Evolutionary conservation across 202 grass and related monocot genomes (phyloP).

Genomic region (Miscanthus sacchariflorus): DNA sequence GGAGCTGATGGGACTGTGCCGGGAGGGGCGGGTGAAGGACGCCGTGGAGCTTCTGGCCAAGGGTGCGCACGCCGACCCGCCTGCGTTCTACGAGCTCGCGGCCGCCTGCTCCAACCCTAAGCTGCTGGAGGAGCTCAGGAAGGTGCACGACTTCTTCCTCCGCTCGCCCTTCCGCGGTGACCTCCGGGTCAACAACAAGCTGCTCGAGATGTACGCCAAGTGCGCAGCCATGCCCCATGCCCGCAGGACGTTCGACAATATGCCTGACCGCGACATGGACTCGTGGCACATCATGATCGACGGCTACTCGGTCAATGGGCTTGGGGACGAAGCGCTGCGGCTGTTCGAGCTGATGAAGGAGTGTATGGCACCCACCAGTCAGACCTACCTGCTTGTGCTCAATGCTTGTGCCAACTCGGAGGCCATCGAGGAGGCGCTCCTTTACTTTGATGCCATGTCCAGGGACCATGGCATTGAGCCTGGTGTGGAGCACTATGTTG

Average conservation of each 20-base stretch:
- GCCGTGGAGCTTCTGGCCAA: slow-evolving; percentile 75
- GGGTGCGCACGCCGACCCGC: slow-evolving; percentile 62
- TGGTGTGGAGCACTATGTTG: slow-evolving; percentile 75
- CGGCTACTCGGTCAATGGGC: slow-evolving; percentile 71
- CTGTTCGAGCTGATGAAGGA: slow-evolving; percentile 87
- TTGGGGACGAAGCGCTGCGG: slow-evolving; percentile 77
- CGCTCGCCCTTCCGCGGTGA: slow-evolving; percentile 85
- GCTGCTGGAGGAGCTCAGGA: slow-evolving; percentile 81
- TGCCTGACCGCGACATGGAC: slow-evolving; percentile 87
- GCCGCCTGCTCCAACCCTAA: slow-evolving; percentile 66
- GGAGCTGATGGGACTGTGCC: slow-evolving; percentile 64
- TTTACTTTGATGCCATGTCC: slow-evolving; percentile 87
- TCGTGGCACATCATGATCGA: slow-evolving; percentile 95
- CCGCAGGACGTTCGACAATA: slow-evolving; percentile 90
- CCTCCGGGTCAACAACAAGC: slow-evolving; percentile 77
- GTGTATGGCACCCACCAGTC: slow-evolving; percentile 47
- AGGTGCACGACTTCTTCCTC: slow-evolving; percentile 95
- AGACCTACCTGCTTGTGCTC: slow-evolving; percentile 76
- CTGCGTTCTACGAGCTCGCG: slow-evolving; percentile 70
- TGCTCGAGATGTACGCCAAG: slow-evolving; percentile 82
- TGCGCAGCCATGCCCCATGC: slow-evolving; percentile 76
- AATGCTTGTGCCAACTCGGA: slow-evolving; percentile 82
- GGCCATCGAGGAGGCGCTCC: slow-evolving; percentile 90
- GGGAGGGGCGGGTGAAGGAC: slow-evolving; percentile 87
- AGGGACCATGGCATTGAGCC: slow-evolving; percentile 76